Evolutionary conservation across 2,329 filamentous ascomycete species (phyloP), one percentile per base, ranked within the genome.

Genomic region (Fusarium pininemorale): DNA sequence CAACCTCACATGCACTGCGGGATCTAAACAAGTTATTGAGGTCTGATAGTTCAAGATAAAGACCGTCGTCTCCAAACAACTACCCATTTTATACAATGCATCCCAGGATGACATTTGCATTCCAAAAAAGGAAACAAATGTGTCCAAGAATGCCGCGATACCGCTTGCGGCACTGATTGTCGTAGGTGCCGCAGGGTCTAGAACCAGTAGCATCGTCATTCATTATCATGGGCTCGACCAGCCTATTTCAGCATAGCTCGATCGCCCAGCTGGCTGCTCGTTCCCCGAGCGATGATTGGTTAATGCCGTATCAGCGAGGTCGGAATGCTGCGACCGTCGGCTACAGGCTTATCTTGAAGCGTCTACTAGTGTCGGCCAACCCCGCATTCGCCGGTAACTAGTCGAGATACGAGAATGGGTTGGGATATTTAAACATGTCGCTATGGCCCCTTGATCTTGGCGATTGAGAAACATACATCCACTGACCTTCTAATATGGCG

Each of bases 151-250:
- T 6, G 24, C 24, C 35, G 35, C 20, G 24, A 41, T 41, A n/a
- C 51, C 51, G 20, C 24, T 55, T 55, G 15, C 15, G 51, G 24
- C 24, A 28, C 24, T 55, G 51, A 55, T 55, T 41, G 35, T 41
- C 35, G 35, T 7, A 18, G 35, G 35, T 11, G 14, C 6, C 5
- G 24, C 20, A 41, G 13, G 50, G 51, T 55, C 35, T 55, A 41
- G 51, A 55, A n/a, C 51, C 51, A 41, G 26, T 28, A 30, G 4
- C 14, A 41, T 55, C 24, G 6, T n/a, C 35, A 18, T 55, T 28
- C 24, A 41, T 55, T 41, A 55, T 55, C 51, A 13, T 30, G 35
- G 51, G 51, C 51, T 55, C 35, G 51, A 55, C 51, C 51, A 55
- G 20, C 51, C 51, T 41, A 41, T 41, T 55, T 5, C 11, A n/a